phyloP scores from a whole-genome alignment of 2,329 filamentous ascomycete genomes.

The Neofusicoccum parvum region DNA sequence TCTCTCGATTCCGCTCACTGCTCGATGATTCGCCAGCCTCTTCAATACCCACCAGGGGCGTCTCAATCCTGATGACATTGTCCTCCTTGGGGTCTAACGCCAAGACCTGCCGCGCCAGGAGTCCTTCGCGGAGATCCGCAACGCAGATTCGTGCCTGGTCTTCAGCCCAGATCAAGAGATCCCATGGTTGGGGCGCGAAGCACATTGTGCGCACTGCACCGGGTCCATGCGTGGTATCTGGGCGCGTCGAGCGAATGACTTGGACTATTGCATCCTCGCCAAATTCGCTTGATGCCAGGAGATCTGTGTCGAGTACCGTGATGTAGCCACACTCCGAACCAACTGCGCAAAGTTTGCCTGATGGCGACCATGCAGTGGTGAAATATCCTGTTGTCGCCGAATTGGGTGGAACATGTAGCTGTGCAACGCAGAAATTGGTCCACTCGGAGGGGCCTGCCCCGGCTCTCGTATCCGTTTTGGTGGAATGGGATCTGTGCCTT shows the following conservation, averaged over 20 bases:
- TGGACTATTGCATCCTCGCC: constrained; percentile 69
- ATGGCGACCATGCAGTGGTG: constrained; percentile 74
- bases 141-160: constrained; percentile 76
- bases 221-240: constrained; percentile 59
- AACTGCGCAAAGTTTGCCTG: constrained; percentile 70
- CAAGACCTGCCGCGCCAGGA: constrained; percentile 69
- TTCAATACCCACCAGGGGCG: constrained; percentile 48
- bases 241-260: constrained; percentile 76
- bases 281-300: constrained; percentile 43
- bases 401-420: constrained; percentile 43
- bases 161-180: constrained; percentile 92
- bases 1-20: constrained; percentile 40
- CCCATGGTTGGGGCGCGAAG: constrained; percentile 87
- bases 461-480: constrained; percentile 29
- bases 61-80: constrained; percentile 58
- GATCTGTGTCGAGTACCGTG: constrained; percentile 68
- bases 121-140: constrained; percentile 69
- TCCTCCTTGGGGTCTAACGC: constrained; percentile 61
- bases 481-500: constrained; percentile 1
- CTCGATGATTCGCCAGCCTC: constrained; percentile 34
- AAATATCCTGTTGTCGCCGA: constrained; percentile 63
- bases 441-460: constrained; percentile 30
- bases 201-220: constrained; percentile 89
- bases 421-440: constrained; percentile 44
- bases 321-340: constrained; percentile 81